Evolutionary conservation across 2,329 filamentous ascomycete genomes (phyloP), one percentile per base, ranked within the genome.

Genomic region (Grosmannia serpens): DNA sequence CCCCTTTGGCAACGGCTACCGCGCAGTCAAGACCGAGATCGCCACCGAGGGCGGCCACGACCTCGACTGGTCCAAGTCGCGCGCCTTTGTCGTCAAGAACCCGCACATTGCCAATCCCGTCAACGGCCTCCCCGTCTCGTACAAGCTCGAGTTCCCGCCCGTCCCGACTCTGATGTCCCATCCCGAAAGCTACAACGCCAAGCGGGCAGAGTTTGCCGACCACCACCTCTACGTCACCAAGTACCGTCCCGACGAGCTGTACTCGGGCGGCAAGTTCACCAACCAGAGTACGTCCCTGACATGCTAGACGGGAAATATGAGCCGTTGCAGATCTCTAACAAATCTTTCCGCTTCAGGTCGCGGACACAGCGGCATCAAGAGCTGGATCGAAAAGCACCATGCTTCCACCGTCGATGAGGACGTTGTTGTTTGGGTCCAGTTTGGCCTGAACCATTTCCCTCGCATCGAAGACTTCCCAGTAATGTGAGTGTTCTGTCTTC

Each of bases 391-490:
- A 63, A 65, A 64, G 64, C 65, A 66, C 62, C 67, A 64, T 62
- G 67, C 67, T 61, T 61, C 63, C 67, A 41, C 26, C 22, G 17
- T 20, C 53, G 52, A 52, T 27, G 35, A 50, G 20, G 55, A 55
- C 29, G 22, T 41, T 10, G 78, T 84, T 1, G 69, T 84, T 4
- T 84, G 79, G 78, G 74, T 81, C n/a, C 77, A 79, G 1, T 77
- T 77, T 65, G 73, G 83, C 27, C 79, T 84, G 29, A 87, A 84
- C 33, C 84, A 87, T 62, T 80, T 85, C 33, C 83, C 83, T 0
- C 73, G 83, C 0, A 76, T 80, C 15, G 84, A 87, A 63, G 84
- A 87, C 65, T 87, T 84, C 73, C 84, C 83, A 0, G 81, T 86
- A 6, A 87, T 87, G 85, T 51, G 10, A 31, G 27, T 33, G n/a